Evolutionary conservation across 208 protist species (phyloP).

Genomic region (Acanthamoeba castellanii): DNA sequence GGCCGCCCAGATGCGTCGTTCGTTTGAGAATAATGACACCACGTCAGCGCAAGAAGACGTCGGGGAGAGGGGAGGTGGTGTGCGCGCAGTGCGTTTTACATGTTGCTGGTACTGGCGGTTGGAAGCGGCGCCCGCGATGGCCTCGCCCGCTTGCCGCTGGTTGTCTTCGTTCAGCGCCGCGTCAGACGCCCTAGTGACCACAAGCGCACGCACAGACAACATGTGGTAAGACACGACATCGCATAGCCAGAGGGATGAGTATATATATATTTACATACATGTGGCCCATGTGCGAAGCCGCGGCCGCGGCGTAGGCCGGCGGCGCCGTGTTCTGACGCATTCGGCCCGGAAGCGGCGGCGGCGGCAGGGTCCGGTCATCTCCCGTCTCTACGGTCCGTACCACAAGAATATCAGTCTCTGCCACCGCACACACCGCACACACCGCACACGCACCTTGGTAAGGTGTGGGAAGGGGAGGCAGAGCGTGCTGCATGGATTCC

Average conservation of each 20-base stretch:
- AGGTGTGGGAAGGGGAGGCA: not conserved
- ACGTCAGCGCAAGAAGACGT: not conserved
- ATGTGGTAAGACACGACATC: not conserved
- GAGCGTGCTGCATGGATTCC: not conserved
- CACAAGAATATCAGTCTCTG: not conserved
- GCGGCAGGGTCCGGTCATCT: not conserved
- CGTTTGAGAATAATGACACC: not conserved
- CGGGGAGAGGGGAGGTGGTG: not conserved
- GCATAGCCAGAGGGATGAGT: not conserved
- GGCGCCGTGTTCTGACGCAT: constrained; percentile 27
- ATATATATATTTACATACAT: not conserved
- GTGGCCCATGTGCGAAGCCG: constrained; percentile 11
- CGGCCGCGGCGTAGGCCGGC: not conserved
- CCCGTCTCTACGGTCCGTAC: not conserved
- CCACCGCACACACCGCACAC: not conserved
- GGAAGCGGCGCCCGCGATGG: not conserved
- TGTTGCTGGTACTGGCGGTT: constrained; percentile 46
- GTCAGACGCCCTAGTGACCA: not conserved
- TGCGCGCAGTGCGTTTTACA: not conserved
- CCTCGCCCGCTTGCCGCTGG: constrained; percentile 18
- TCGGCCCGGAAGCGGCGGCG: constrained; percentile 11
- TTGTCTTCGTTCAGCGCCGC: constrained; percentile 52
- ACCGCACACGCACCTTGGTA: not conserved
- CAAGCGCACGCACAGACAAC: not conserved
- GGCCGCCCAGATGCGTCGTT: not conserved